phyloP scores from a whole-genome alignment of 163 green algal species.

The Coccomyxa subellipsoidea region DNA sequence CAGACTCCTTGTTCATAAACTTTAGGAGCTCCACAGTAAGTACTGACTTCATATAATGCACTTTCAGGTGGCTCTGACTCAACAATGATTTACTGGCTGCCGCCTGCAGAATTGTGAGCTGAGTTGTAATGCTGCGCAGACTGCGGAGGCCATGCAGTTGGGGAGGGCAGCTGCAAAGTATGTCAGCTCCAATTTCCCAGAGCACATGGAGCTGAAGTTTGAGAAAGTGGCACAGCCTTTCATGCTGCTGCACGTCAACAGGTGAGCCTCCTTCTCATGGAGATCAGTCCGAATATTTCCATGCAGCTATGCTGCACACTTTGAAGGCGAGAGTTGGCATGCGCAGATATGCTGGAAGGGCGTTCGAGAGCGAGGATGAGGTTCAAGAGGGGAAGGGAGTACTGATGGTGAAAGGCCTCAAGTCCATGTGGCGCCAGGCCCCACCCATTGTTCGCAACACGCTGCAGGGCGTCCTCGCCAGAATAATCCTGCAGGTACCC shows the following conservation, averaged over 20 bases:
- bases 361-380: constrained; percentile 54
- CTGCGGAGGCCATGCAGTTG: constrained; percentile 21
- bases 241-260: constrained; percentile 87
- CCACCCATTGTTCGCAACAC: constrained; percentile 64
- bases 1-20: background rate
- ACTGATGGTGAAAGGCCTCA: constrained; percentile 74
- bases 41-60: too few relatives aligned
- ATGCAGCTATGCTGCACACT: too few relatives aligned
- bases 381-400: constrained; percentile 19
- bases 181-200: constrained; percentile 45
- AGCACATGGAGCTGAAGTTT: constrained; percentile 74
- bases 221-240: constrained; percentile 74
- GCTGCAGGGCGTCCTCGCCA: constrained; percentile 61
- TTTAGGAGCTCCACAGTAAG: background rate
- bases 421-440: constrained; percentile 72
- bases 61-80: too few relatives aligned
- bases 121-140: constrained; percentile 29
- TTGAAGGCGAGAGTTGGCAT: background rate
- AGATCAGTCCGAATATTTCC: too few relatives aligned
- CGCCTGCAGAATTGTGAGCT: background rate
- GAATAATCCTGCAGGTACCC: constrained; percentile 65
- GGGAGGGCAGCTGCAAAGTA: constrained; percentile 18
- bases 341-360: constrained; percentile 45
- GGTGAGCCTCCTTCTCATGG: constrained; percentile 35
- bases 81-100: too few relatives aligned